A percentile compares a stretch with the other conserved stretches of the same genome.
Conservation (phyloP, 768 basidiomycete species). For the Rhodosporidiobolus sp. region DNA sequence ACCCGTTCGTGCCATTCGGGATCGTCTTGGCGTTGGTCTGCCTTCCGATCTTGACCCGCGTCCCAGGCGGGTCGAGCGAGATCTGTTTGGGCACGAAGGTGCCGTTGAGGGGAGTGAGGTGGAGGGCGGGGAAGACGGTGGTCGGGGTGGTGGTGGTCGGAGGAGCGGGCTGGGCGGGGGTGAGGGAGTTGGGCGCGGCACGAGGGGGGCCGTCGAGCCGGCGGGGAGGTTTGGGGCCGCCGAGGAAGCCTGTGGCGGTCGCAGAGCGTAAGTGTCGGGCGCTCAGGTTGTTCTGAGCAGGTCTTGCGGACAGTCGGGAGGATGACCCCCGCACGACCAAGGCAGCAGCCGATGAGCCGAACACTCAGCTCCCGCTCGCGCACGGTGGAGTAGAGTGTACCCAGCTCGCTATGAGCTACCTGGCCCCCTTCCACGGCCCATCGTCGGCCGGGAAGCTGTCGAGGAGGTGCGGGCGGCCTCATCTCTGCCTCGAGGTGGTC, state of each 20-base stretch:
- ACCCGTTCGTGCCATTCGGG: slow-evolving; percentile 85
- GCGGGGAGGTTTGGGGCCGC: background rate
- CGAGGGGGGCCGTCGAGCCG: background rate
- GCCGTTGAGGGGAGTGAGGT: slow-evolving; percentile 86
- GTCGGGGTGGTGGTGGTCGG: background rate
- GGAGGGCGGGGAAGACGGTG: slow-evolving; percentile 51
- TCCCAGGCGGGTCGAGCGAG: slow-evolving; percentile 58
- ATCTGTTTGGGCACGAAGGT: slow-evolving; percentile 94
- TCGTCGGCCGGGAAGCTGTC: too few relatives aligned
- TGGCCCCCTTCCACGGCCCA: too few relatives aligned
- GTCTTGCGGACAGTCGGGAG: too few relatives aligned
- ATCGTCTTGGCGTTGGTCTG: slow-evolving; percentile 95
- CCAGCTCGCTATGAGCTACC: too few relatives aligned
- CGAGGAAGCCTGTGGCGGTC: background rate
- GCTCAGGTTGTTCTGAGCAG: too few relatives aligned
- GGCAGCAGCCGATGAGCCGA: too few relatives aligned
- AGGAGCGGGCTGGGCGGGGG: background rate
- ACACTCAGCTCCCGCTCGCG: too few relatives aligned
- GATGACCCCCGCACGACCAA: too few relatives aligned
- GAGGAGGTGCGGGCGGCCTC: too few relatives aligned
- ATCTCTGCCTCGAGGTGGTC: too few relatives aligned
- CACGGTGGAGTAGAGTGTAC: too few relatives aligned
- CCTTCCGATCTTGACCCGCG: slow-evolving; percentile 67
- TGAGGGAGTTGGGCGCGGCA: background rate
- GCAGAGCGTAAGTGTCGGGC: too few relatives aligned